Evolutionary conservation across 768 basidiomycete species (phyloP), one percentile per base, ranked within the genome.

Genomic region (Butyriboletus loyo): DNA sequence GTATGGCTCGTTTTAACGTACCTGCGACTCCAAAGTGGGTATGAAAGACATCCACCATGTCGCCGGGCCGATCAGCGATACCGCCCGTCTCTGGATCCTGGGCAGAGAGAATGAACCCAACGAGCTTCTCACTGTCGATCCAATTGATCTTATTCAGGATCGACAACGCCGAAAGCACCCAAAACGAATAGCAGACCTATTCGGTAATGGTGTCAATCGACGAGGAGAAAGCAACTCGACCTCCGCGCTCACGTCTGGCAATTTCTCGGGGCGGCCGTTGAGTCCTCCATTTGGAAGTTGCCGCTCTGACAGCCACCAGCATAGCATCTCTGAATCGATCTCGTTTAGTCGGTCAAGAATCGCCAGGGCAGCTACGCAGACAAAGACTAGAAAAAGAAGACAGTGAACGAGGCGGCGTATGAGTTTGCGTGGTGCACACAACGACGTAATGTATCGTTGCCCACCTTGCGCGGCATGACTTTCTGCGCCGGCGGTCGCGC

Each of bases 11-110:
- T 46, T 35, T 32, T 1, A 8, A 52, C 69, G 66, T 30, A 80
- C 92, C 94, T 54, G 93, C 92, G 2, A 98, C 73, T 1, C 97
- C 97, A 58, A 99, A 99, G 11, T 78, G 69, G 0, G 96, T 98
- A 63, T 99, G 96, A 70, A 97, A 99, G n/a, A 99, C 95, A 62
- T 99, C 97, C 2, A 84, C 84, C 82, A 94, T 87, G 67, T 99
- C 85, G 0, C 91, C 94, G 1, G 92, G 91, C 39, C 97, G 75
- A 68, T 99, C 97, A 0, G 94, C 87, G 25, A 98, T 97, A 0
- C 97, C 97, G 4, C 97, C 97, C 6, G 75, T 81, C 58, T 98
- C 95, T 0, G 79, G 73, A 63, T 98, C 97, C 87, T 98, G 73
- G 7, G 94, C 87, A 15, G 87, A 87, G 8, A 98, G 77, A 51